A percentile compares a stretch with the other conserved stretches of the same genome.
Evolutionary conservation across 148 eudicot species (phyloP).

Genomic region (Agrostemma githago): DNA sequence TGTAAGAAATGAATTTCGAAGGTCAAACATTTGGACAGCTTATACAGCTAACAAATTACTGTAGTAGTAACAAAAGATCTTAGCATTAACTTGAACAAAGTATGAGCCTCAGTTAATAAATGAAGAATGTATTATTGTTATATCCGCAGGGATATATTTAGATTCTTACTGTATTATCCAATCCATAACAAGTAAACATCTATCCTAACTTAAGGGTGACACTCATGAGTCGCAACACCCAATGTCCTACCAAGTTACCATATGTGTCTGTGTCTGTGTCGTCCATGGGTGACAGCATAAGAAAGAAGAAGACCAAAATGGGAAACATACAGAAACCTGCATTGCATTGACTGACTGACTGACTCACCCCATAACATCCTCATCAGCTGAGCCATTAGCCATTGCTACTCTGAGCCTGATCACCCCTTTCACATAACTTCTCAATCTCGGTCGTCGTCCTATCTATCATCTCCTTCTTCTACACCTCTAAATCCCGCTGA

Average conservation of each 20-base stretch:
- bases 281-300: background rate
- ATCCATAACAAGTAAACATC: background rate
- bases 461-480: slow-evolving; percentile 86
- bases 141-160: background rate
- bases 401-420: slow-evolving; percentile 36
- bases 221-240: no score
- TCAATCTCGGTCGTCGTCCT: slow-evolving; percentile 67
- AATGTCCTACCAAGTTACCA: background rate
- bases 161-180: background rate
- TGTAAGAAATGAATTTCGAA: background rate
- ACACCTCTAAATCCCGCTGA: slow-evolving; percentile 77
- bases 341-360: background rate
- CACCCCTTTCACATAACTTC: slow-evolving; percentile 46
- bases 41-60: background rate
- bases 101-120: background rate
- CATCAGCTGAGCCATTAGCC: slow-evolving; percentile 46
- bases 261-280: no score
- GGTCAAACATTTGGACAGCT: slow-evolving; percentile 6
- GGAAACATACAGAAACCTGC: slow-evolving; percentile 11
- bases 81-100: background rate
- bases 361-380: slow-evolving; percentile 46
- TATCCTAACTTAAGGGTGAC: background rate
- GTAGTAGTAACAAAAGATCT: background rate
- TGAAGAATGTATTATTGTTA: background rate
- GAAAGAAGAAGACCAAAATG: background rate